Conservation (phyloP, 2,329 filamentous ascomycete species). For the Parafenestella ontariensis region DNA sequence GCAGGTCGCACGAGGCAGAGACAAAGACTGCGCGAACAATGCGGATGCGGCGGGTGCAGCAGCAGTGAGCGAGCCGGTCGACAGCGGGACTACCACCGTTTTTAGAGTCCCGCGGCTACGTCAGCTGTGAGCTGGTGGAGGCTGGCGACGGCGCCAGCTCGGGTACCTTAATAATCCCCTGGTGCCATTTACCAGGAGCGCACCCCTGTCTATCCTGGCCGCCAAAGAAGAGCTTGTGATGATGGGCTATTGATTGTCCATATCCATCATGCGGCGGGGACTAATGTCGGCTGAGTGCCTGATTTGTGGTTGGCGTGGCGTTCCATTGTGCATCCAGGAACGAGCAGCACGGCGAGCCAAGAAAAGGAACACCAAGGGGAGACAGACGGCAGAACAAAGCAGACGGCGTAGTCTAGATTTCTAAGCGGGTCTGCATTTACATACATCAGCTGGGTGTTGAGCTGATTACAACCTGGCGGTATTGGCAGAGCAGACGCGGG, state of each 20-base stretch:
- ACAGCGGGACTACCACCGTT: slow-evolving; percentile 35
- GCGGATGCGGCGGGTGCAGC: slow-evolving; percentile 23
- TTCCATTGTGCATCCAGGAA: slow-evolving; percentile 13
- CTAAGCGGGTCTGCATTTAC: slow-evolving; percentile 7
- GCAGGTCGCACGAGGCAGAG: slow-evolving; percentile 13
- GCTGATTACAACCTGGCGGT: background rate
- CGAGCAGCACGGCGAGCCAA: slow-evolving; percentile 10
- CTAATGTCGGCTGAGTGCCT: slow-evolving; percentile 6
- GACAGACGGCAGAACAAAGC: slow-evolving; percentile 1
- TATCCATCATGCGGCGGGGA: slow-evolving; percentile 5
- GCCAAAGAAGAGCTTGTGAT: slow-evolving; percentile 9
- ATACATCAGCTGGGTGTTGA: background rate
- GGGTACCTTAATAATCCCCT: slow-evolving; percentile 37
- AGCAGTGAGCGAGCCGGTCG: slow-evolving; percentile 17
- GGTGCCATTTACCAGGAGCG: slow-evolving; percentile 12
- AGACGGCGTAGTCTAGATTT: background rate
- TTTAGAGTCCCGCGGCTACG: slow-evolving; percentile 24
- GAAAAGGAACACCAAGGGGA: background rate
- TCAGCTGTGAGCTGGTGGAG: slow-evolving; percentile 32
- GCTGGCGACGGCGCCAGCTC: slow-evolving; percentile 18
- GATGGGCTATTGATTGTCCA: slow-evolving; percentile 17
- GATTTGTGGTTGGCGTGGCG: slow-evolving; percentile 8
- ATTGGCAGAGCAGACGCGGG: background rate
- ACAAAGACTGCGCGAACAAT: slow-evolving; percentile 10
- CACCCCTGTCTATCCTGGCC: slow-evolving; percentile 14